Evolutionary conservation across 208 protist species (phyloP), one percentile per base, ranked within the genome.

Genomic region (Trypanosoma brucei): DNA sequence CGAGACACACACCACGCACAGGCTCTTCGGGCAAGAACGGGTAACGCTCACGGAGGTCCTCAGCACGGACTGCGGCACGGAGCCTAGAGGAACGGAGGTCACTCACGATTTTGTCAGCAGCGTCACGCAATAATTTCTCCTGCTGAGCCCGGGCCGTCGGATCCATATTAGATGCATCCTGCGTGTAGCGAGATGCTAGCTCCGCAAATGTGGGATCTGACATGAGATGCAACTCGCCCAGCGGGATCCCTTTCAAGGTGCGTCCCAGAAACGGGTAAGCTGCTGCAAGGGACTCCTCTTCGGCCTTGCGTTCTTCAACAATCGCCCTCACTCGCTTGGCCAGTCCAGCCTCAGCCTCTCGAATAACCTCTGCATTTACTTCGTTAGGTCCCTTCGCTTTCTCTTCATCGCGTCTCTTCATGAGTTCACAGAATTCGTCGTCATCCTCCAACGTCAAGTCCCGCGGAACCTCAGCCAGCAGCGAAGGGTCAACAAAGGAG

Each of bases 361-460:
- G 4, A 14, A 58, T 6, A n/a, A 13, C 7, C 13, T 58, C 54
- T 33, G 7, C 7, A 9, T 22, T 39, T n/a, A 31, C 50, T n/a
- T 33, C 50, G 6, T n/a, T n/a, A n/a, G 50, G 50, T 8, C 22
- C 50, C 50, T 54, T 58, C 36, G 54, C 30, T 9, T 8, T 34
- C 2, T 59, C 30, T 42, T 42, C 35, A 13, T 61, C 44, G 31
- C 36, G 9, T 30, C 57, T 44, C 56, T 11, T 44, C 31, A 34
- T 37, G 2, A 57, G 11, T 30, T 62, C 3, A 5, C 30, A 44
- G 9, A 62, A 55, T 33, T 33, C 22, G 30, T 61, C 56, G 50
- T 91, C 84, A 14, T 74, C 70, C 53, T 91, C 78, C 33, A 91
- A 53, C 3, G 72, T 67, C 0, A 91, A 37, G 11, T 7, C n/a